Evolutionary conservation across 1,284 basidiomycete genomes (phyloP).

Genomic region (Irpex sp.): DNA sequence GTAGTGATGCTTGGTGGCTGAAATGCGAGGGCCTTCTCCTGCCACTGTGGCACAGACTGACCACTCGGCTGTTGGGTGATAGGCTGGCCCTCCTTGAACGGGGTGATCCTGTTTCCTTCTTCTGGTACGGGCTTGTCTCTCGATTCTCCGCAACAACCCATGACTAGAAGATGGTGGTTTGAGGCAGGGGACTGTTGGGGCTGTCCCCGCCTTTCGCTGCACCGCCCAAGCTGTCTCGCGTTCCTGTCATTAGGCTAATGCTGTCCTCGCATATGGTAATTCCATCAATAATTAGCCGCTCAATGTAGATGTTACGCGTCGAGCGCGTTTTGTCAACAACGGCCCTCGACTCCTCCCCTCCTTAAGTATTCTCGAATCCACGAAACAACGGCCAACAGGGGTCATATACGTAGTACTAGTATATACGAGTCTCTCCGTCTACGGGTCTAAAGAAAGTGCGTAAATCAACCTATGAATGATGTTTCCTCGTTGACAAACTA

Average conservation of each 20-base stretch:
- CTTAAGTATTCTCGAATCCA: no score
- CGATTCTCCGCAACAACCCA: constrained; percentile 53
- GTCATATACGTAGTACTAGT: no score
- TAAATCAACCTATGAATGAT: not conserved
- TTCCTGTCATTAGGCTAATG: not conserved
- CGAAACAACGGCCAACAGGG: not conserved
- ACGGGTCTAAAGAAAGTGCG: not conserved
- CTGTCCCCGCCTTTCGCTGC: not conserved
- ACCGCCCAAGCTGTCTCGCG: not conserved
- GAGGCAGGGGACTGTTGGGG: not conserved
- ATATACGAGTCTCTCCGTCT: no score
- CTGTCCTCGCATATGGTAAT: no score
- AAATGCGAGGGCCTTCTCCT: constrained; percentile 26
- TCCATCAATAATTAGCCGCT: not conserved
- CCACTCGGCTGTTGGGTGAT: constrained; percentile 49
- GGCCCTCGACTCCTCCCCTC: not conserved
- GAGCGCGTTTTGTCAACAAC: not conserved
- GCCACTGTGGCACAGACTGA: constrained; percentile 21
- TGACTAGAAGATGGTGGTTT: not conserved
- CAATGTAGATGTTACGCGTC: not conserved
- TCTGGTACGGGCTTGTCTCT: constrained; percentile 21
- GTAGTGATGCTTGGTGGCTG: constrained; percentile 35
- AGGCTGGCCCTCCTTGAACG: constrained; percentile 14
- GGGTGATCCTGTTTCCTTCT: constrained; percentile 19
- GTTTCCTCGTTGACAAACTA: not conserved